Base-by-base conservation (phyloP, 208 protist species). In the Leishmania gerbilli region DNA sequence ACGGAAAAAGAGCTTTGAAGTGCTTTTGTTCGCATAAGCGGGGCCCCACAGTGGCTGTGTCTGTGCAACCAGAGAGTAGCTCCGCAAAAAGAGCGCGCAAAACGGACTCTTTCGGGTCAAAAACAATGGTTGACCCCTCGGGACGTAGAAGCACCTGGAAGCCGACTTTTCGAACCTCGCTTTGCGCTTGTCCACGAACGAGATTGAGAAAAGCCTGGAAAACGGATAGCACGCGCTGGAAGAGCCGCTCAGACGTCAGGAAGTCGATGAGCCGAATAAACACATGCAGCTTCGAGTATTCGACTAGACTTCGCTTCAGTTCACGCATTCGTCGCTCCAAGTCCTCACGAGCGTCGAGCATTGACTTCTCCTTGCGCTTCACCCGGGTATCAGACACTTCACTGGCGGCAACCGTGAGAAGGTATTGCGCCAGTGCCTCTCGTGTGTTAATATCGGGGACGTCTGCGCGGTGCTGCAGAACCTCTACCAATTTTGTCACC, bases 381-480 rank as follows among this genome's bases (percentile, higher is more conserved):
- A 82, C 84, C 31, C 89, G 87, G n/a, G 80, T 83, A 49, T 82
- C 80, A 0, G 79, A 51, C 24, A 78, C 78, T 37, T 89, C 82
- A 2, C 77, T 69, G 21, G 78, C 77, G 19, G 92, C 91, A 79
- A 95, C 96, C 1, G 94, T 92, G 37, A 96, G 93, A 45, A 98
- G 75, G 81, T 98, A 98, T 79, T 98, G 95, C 75, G 98, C 94
- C 15, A 99, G 90, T 3, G 95, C 95, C 55, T 98, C 95, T 40
- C 89, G 90, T 5, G 96, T 98, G 84, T 95, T 98, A 31, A 99
- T 86, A 84, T 98, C 95, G 1, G 97, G 97, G 64, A 98, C 94
- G 83, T 98, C 93, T 15, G 97, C 96, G 21, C 95, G 88, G 42
- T 86, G 82, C 79, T 95, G 90, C 60, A 99, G 85, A 9, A 84